phyloP scores from a whole-genome alignment of 305 asterid genomes.

The Solanum chacoense region DNA sequence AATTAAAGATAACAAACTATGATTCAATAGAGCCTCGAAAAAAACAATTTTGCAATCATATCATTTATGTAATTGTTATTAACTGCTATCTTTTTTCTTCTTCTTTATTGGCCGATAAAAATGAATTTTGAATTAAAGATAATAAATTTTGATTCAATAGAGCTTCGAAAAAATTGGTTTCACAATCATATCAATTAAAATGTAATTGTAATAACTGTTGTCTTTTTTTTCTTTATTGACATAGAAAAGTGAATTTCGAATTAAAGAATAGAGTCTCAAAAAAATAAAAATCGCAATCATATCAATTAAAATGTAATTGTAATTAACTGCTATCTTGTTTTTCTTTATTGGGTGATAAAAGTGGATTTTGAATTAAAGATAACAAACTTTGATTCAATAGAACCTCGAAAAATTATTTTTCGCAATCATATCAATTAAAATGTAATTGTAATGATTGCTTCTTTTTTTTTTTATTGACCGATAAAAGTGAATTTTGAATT shows the following conservation, averaged over 20 bases:
- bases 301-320: neutral
- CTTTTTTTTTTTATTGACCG: neutral
- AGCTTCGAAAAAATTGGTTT: no score
- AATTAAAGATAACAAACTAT: neutral
- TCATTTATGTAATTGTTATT: neutral
- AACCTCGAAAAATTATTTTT: neutral
- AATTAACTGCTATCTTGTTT: neutral
- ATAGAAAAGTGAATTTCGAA: neutral
- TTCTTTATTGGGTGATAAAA: neutral
- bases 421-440: neutral
- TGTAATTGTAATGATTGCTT: neutral
- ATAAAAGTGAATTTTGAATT: neutral
- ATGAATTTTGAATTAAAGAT: neutral
- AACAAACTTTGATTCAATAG: neutral
- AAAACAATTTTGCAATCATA: neutral
- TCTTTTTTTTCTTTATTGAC: no score
- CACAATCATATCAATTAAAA: neutral
- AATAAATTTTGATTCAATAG: neutral
- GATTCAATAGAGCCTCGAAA: no score
- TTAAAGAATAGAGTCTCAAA: neutral
- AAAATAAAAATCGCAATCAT: neutral
- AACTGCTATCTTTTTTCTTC: neutral
- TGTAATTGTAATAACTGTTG: neutral
- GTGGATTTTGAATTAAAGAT: neutral
- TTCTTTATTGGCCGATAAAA: neutral